Conservation (phyloP, 805 yeast genomes). For the Cyberlindnera mrakii region DNA sequence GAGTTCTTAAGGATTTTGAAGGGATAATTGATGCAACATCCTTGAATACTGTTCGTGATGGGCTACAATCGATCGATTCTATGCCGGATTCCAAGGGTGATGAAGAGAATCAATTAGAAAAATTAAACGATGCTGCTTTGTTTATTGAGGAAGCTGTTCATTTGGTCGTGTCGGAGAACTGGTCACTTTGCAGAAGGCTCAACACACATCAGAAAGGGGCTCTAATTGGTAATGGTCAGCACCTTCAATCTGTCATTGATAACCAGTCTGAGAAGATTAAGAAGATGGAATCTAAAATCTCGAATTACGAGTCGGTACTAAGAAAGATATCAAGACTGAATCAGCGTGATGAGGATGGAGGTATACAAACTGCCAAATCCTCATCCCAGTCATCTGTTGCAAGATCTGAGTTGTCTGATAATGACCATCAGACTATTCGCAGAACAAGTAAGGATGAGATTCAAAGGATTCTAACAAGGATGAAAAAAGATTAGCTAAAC, state of each 20-base stretch:
- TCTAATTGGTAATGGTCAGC: slow-evolving; percentile 2
- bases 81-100: slow-evolving; percentile 2
- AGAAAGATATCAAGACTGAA: slow-evolving; percentile 3
- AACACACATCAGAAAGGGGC: slow-evolving; percentile 4
- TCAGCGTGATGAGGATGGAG: background rate
- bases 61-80: slow-evolving; percentile 1
- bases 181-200: slow-evolving; percentile 7
- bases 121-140: slow-evolving; percentile 6
- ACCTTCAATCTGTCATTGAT: slow-evolving; percentile 10
- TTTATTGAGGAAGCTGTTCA: slow-evolving; percentile 16
- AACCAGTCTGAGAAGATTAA: slow-evolving; percentile 5
- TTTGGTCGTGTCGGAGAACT: slow-evolving; percentile 11
- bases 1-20: slow-evolving; percentile 8
- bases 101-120: slow-evolving; percentile 2
- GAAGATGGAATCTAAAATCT: slow-evolving; percentile 4
- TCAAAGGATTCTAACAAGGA: background rate
- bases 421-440: background rate
- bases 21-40: slow-evolving; percentile 16
- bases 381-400: background rate
- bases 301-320: slow-evolving; percentile 6
- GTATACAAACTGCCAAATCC: background rate
- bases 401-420: background rate
- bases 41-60: slow-evolving; percentile 7
- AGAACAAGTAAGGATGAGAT: slow-evolving; percentile 1
- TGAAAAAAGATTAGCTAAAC: background rate